Percentiles rank a stretch among this genome's conserved stretches.
phyloP scores from a whole-genome alignment of 441 rosid species.

The Gossypium laxum region DNA sequence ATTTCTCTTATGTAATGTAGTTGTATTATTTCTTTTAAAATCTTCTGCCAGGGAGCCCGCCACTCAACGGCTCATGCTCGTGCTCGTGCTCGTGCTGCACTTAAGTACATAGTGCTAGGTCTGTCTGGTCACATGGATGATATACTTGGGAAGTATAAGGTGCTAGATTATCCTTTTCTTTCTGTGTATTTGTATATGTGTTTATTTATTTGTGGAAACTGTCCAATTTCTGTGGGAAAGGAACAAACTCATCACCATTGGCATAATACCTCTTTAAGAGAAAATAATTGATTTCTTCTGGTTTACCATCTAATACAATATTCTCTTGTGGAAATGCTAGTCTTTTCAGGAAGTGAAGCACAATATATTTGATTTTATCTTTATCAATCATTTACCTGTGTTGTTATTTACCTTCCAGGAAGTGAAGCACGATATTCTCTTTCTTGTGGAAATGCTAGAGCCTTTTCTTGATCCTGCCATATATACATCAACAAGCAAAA shows the following conservation, averaged over 20 bases:
- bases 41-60: slow-evolving; percentile 41
- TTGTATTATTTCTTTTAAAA: slow-evolving; percentile 15
- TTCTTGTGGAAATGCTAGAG: slow-evolving; percentile 79
- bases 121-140: slow-evolving; percentile 81
- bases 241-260: not conserved
- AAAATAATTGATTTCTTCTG: not conserved
- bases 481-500: slow-evolving; percentile 39
- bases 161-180: slow-evolving; percentile 17
- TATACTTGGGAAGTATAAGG: slow-evolving; percentile 70
- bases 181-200: not conserved
- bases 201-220: not conserved
- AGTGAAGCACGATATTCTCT: slow-evolving; percentile 71
- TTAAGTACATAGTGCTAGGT: slow-evolving; percentile 69
- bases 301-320: not conserved
- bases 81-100: slow-evolving; percentile 58
- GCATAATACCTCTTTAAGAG: not conserved
- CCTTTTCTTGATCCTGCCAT: slow-evolving; percentile 75
- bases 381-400: slow-evolving; percentile 7
- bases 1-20: slow-evolving; percentile 1
- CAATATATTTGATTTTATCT: not conserved
- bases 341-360: not conserved
- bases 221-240: slow-evolving; percentile 4
- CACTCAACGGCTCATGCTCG: slow-evolving; percentile 45
- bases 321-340: not conserved
- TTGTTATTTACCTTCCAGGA: slow-evolving; percentile 38